phyloP scores from a whole-genome alignment of 1,284 basidiomycete species.

The Cutaneotrichosporon sp. region DNA sequence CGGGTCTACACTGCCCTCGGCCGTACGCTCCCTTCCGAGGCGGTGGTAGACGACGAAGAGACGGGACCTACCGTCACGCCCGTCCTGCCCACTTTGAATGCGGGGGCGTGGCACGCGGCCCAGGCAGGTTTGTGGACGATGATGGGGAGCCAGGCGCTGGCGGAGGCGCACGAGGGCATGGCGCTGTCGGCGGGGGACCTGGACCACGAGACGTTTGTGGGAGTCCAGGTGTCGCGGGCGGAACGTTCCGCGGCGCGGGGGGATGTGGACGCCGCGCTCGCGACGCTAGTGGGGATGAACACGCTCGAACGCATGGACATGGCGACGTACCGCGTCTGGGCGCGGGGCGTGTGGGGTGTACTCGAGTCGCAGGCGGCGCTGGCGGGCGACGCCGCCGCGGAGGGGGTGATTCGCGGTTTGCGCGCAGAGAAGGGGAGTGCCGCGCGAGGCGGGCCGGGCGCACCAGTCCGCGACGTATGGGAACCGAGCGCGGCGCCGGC shows the following conservation, averaged over 20 bases:
- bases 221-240: slow-evolving; percentile 8
- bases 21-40: neutral
- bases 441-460: slow-evolving; percentile 24
- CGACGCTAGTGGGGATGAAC: slow-evolving; percentile 24
- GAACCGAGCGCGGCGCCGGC: slow-evolving; percentile 11
- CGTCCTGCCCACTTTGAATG: slow-evolving; percentile 12
- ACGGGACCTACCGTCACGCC: slow-evolving; percentile 5
- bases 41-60: slow-evolving; percentile 8
- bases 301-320: slow-evolving; percentile 23
- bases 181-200: slow-evolving; percentile 5
- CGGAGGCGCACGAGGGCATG: slow-evolving; percentile 27
- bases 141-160: slow-evolving; percentile 29
- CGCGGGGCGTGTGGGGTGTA: slow-evolving; percentile 31
- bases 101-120: slow-evolving; percentile 34
- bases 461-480: slow-evolving; percentile 17
- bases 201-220: slow-evolving; percentile 8
- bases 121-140: slow-evolving; percentile 37
- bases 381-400: slow-evolving; percentile 18
- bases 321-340: slow-evolving; percentile 35
- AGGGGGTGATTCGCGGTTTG: slow-evolving; percentile 18
- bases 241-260: slow-evolving; percentile 18
- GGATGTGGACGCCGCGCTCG: slow-evolving; percentile 32
- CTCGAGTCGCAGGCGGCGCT: slow-evolving; percentile 25
- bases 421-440: slow-evolving; percentile 9
- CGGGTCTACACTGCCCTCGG: slow-evolving; percentile 34